phyloP scores from a whole-genome alignment of 2,329 filamentous ascomycete species.

The Hymenoscyphus scutula region DNA sequence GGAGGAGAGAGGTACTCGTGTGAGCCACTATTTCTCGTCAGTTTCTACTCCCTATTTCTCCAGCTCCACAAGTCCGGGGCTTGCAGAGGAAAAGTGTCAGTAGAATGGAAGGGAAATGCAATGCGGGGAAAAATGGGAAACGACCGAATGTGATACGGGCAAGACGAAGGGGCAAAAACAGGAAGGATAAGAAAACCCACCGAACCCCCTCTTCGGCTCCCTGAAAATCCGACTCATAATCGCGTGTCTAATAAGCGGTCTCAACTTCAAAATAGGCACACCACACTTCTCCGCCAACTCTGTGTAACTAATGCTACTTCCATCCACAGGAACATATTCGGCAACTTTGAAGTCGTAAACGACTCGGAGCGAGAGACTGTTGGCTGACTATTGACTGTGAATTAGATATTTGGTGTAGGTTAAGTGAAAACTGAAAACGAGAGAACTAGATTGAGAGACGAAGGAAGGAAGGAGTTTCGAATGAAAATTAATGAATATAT shows the following conservation, averaged over 20 bases:
- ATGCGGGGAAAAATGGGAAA: too few relatives aligned
- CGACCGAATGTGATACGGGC: too few relatives aligned
- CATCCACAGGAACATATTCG: constrained; percentile 46
- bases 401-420: background rate
- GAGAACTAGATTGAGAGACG: background rate
- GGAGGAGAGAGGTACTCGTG: constrained; percentile 40
- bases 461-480: background rate
- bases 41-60: background rate
- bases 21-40: constrained; percentile 37
- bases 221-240: constrained; percentile 53
- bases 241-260: constrained; percentile 50
- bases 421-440: background rate
- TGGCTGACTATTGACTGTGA: background rate
- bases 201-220: constrained; percentile 38
- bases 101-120: background rate
- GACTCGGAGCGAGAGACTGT: constrained; percentile 13
- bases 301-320: constrained; percentile 41
- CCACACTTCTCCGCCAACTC: constrained; percentile 38
- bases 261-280: constrained; percentile 40
- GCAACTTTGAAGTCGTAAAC: constrained; percentile 22
- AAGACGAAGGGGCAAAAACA: too few relatives aligned
- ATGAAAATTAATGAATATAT: background rate
- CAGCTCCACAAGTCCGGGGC: too few relatives aligned
- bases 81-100: too few relatives aligned
- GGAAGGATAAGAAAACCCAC: background rate